phyloP scores from a whole-genome alignment of 2,329 filamentous ascomycete genomes.

The Hypoxylon sp. region DNA sequence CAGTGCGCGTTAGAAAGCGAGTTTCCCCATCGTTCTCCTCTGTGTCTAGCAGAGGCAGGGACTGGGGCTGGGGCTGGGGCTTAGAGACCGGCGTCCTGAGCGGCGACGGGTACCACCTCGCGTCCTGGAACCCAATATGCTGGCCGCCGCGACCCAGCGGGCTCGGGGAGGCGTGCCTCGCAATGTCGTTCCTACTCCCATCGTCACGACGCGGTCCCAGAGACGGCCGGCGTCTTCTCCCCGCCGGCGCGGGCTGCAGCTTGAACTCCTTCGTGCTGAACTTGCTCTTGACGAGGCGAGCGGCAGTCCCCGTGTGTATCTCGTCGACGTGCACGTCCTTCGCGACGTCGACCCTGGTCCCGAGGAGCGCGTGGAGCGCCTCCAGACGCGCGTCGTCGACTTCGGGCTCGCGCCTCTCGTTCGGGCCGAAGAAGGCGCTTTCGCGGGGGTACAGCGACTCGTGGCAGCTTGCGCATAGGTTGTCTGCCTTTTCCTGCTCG shows the following conservation, averaged over 20 bases:
- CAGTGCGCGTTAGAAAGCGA: not conserved
- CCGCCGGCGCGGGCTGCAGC: constrained; percentile 41
- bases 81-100: not conserved
- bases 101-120: constrained; percentile 7
- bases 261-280: constrained; percentile 30
- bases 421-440: constrained; percentile 40
- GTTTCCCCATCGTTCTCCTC: not conserved
- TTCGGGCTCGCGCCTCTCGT: not conserved
- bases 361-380: constrained; percentile 7
- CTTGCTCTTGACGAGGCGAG: constrained; percentile 18
- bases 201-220: not conserved
- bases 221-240: constrained; percentile 6
- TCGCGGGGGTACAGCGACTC: constrained; percentile 41
- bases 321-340: not conserved
- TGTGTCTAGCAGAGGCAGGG: not conserved
- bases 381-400: not conserved
- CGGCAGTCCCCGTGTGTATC: not conserved
- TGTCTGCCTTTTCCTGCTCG: constrained; percentile 32
- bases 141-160: not conserved
- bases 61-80: not conserved
- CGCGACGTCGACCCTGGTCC: constrained; percentile 4
- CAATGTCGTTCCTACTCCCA: not conserved
- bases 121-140: constrained; percentile 42
- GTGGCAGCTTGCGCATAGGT: constrained; percentile 45
- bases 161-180: not conserved